Percentiles rank a stretch among this genome's conserved stretches.
Conservation (phyloP, 2,329 filamentous ascomycete genomes). For the Neopestalotiopsis sp. region DNA sequence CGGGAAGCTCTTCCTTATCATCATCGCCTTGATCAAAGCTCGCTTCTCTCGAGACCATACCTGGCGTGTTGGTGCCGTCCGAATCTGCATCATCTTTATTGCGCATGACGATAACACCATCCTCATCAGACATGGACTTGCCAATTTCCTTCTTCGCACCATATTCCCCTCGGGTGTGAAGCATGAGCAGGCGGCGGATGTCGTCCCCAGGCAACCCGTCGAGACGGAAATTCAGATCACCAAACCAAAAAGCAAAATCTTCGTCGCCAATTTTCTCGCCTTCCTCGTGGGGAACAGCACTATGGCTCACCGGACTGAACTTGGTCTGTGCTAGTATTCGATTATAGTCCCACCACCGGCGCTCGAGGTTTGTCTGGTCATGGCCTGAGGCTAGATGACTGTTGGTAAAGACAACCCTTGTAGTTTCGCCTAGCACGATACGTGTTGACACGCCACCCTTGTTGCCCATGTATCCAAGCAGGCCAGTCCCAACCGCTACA, state of each 20-base stretch:
- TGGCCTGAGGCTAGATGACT: conserved; percentile 88
- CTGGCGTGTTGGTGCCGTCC: conserved; percentile 39
- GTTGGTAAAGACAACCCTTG: conserved; percentile 87
- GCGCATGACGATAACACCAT: conserved; percentile 56
- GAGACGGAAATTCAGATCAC: conserved; percentile 92
- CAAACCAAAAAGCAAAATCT: conserved; percentile 95
- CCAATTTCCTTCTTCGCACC: conserved; percentile 54
- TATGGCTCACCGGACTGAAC: conserved; percentile 75
- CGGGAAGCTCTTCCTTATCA: conserved; percentile 51
- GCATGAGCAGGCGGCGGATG: conserved; percentile 80
- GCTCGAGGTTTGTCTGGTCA: conserved; percentile 77
- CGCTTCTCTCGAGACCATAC: conserved; percentile 37
- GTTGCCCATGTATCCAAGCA: conserved; percentile 94
- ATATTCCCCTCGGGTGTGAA: conserved; percentile 84
- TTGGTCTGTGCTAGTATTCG: conserved; percentile 79
- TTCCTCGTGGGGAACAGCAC: conserved; percentile 69
- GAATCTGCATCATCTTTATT: conserved; percentile 54
- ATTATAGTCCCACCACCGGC: conserved; percentile 86
- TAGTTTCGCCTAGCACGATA: conserved; percentile 87
- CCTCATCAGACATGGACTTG: conserved; percentile 46
- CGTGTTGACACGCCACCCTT: conserved; percentile 88
- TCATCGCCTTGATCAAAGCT: conserved; percentile 36
- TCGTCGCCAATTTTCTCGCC: conserved; percentile 81
- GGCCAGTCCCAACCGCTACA: conserved; percentile 82
- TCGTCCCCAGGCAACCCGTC: conserved; percentile 89